Conservation (phyloP, 176 grass and related monocot species). For the Triticum urartu region DNA sequence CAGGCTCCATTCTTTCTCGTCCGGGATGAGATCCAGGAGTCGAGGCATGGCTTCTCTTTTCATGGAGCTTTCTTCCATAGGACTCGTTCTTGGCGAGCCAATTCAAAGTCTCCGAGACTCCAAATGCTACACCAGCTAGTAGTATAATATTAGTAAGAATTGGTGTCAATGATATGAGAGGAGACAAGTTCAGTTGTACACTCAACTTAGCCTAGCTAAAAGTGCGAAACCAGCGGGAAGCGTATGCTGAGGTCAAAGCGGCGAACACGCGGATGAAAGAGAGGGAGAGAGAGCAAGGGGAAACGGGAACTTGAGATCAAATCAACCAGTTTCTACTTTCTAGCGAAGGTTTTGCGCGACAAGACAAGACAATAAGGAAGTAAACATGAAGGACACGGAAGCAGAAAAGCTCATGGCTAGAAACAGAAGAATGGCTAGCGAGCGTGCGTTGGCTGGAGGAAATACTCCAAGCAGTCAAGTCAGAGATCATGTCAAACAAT, state of each 20-base stretch:
- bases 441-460: not conserved
- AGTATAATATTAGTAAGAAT: constrained; percentile 1
- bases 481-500: not conserved
- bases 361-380: not conserved
- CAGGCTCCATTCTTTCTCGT: constrained; percentile 55
- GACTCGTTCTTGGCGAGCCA: constrained; percentile 26
- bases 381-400: not conserved
- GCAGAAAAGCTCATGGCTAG: not conserved
- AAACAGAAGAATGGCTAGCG: not conserved
- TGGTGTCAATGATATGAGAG: constrained; percentile 25
- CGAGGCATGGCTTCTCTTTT: constrained; percentile 40
- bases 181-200: constrained; percentile 29
- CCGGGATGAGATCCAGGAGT: constrained; percentile 81
- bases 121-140: not conserved
- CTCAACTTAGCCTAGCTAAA: constrained; percentile 52
- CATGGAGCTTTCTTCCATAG: constrained; percentile 60
- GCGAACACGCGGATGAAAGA: not conserved
- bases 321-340: constrained; percentile 6
- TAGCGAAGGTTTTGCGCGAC: constrained; percentile 16
- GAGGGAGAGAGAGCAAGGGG: not conserved
- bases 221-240: not conserved
- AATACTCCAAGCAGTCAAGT: not conserved
- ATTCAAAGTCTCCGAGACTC: constrained; percentile 24
- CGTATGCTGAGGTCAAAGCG: constrained; percentile 27
- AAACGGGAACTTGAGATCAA: not conserved